Evolutionary conservation across 2,329 filamentous ascomycete species (phyloP), one percentile per base, ranked within the genome.

Genomic region (Mycosphaerelloides madeirae): DNA sequence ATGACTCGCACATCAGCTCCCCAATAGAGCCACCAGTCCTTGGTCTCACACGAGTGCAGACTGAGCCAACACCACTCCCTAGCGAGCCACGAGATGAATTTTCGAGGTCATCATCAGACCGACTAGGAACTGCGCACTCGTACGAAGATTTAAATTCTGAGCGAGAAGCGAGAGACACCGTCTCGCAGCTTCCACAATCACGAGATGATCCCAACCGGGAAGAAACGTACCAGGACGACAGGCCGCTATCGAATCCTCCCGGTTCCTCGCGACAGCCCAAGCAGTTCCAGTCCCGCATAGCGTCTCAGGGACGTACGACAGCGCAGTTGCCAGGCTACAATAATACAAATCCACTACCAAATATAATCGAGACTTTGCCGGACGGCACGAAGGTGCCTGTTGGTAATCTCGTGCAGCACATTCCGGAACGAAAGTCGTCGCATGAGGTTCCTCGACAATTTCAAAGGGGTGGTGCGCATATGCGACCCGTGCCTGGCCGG

Each of bases 41-140:
- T 42, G 70, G 72, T 6, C 66, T 88, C 28, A 69, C 73, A 5
- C 76, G 81, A 53, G 79, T 85, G 1, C 79, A 84, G 59, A 87
- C 87, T 3, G 87, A 91, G 58, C 83, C 86, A 3, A 66, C 75
- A 19, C 67, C 72, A 7, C 63, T 71, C 3, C 6, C 78, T 77
- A 49, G 47, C 48, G 38, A 54, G 19, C 14, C 43, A 4, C 43
- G 38, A 32, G 67, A 70, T 35, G 84, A 83, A 55, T 83, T 80
- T 58, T 85, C 83, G 9, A 72, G 80, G 7, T 80, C 83, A 63
- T 70, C 43, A 66, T 73, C 28, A 67, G 79, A 19, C 59, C 65
- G 58, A 29, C 53, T 43, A 28, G 51, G 48, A 8, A 44, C 53
- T 18, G 54, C 59, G 12, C 53, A 64, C 14, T 54, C 64, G 3